A percentile compares a stretch with the other conserved stretches of the same genome.
phyloP scores from a whole-genome alignment of 2,329 filamentous ascomycete species.

The Aspergillus sp. region DNA sequence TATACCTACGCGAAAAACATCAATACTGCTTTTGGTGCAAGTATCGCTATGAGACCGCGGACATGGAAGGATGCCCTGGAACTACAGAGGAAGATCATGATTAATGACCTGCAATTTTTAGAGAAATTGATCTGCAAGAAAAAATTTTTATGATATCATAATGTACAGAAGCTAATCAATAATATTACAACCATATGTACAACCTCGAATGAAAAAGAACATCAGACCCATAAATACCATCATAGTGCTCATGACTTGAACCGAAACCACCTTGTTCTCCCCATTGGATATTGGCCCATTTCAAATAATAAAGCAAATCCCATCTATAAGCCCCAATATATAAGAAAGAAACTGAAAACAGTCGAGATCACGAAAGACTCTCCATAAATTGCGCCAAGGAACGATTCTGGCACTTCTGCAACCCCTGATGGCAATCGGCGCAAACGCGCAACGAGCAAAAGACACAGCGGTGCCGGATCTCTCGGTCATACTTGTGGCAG shows the following conservation, averaged over 20 bases:
- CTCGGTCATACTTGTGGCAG: constrained; percentile 34
- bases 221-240: constrained; percentile 1
- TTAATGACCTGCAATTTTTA: constrained; percentile 30
- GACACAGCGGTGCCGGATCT: constrained; percentile 34
- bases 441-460: constrained; percentile 41
- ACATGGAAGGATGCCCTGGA: constrained; percentile 90
- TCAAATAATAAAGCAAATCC: not conserved
- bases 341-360: not conserved
- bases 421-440: constrained; percentile 24
- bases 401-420: constrained; percentile 28
- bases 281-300: no score
- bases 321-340: not conserved
- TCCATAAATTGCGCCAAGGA: constrained; percentile 30
- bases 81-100: constrained; percentile 77
- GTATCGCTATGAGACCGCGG: constrained; percentile 61
- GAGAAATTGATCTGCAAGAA: constrained; percentile 1
- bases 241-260: not conserved
- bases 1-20: constrained; percentile 65
- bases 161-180: constrained; percentile 6
- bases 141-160: constrained; percentile 2
- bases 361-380: not conserved
- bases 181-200: constrained; percentile 4
- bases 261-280: no score
- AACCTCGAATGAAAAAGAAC: constrained; percentile 18
- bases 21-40: constrained; percentile 98